These are phyloP conservation scores for Yarrowia sp. DNA, from an alignment of 805 yeast species.

Conservation along the genomic window DNA sequence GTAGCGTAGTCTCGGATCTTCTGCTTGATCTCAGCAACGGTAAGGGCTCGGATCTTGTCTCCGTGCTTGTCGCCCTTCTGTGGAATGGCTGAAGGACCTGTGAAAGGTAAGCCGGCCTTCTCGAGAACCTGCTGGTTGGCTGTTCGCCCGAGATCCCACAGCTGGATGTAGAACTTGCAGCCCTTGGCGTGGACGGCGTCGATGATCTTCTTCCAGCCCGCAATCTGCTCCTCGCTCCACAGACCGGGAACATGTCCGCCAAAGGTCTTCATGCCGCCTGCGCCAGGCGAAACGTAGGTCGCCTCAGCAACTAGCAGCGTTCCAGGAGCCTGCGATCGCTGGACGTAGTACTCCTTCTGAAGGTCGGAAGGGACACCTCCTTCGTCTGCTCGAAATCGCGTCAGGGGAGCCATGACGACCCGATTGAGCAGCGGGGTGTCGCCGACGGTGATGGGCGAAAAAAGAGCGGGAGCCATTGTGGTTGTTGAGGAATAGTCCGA, in stretches of 20 bases:
- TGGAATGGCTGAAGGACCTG: conserved; percentile 18
- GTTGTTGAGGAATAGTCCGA: neutral
- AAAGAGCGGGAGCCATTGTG: conserved; percentile 28
- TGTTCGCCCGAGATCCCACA: conserved; percentile 48
- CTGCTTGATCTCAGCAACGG: conserved; percentile 45
- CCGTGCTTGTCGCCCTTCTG: conserved; percentile 34
- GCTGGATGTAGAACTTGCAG: conserved; percentile 43
- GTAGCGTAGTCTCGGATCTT: conserved; percentile 46
- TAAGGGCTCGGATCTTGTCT: conserved; percentile 35
- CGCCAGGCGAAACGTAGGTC: conserved; percentile 44
- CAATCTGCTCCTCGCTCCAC: conserved; percentile 79
- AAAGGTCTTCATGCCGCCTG: conserved; percentile 41
- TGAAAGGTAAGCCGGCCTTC: neutral
- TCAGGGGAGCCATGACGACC: conserved; percentile 51
- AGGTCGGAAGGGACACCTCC: conserved; percentile 47
- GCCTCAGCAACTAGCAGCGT: conserved; percentile 58
- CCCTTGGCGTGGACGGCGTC: conserved; percentile 47
- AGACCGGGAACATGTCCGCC: conserved; percentile 36
- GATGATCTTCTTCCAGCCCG: conserved; percentile 64
- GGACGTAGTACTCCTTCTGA: conserved; percentile 53
- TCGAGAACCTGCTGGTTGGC: conserved; percentile 19
- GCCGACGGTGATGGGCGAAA: conserved; percentile 37
- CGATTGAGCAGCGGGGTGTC: conserved; percentile 41
- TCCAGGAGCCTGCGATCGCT: conserved; percentile 56
- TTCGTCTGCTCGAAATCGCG: conserved; percentile 45